Evolutionary conservation across 129 eudicot genomes (phyloP).

Genomic region (Chrysanthemum lavandulifolium): DNA sequence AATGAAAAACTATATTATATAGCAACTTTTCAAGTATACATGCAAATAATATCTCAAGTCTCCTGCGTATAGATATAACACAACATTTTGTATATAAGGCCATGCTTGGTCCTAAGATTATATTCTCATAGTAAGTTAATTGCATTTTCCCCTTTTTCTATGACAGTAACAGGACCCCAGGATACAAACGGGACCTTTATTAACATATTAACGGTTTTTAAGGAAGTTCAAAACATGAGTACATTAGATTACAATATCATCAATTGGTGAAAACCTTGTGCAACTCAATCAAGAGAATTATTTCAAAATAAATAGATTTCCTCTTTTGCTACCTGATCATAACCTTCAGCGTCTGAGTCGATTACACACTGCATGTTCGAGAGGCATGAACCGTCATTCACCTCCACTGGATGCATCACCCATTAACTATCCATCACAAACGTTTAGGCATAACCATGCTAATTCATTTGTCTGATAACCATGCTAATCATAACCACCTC

Average conservation of each 20-base stretch:
- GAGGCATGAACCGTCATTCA: conserved; percentile 92
- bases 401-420: conserved; percentile 42
- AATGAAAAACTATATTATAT: too few species aligned
- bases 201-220: background rate
- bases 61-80: too few species aligned
- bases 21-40: too few species aligned
- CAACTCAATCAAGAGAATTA: conserved; percentile 1
- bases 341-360: conserved; percentile 79
- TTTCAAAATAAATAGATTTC: conserved; percentile 8
- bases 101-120: too few species aligned
- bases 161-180: too few species aligned
- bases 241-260: background rate
- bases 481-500: too few species aligned
- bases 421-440: conserved; percentile 17
- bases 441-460: background rate
- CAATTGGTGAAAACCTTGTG: background rate
- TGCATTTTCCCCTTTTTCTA: too few species aligned
- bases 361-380: conserved; percentile 97
- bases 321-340: conserved; percentile 70
- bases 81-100: too few species aligned
- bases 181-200: background rate
- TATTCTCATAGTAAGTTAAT: too few species aligned
- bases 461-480: too few species aligned
- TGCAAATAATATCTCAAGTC: too few species aligned
- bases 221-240: background rate